These are phyloP conservation scores for Coemansia reversa DNA, from an alignment of 192 early-diverging fungal genomes.

Conservation along the genomic window DNA sequence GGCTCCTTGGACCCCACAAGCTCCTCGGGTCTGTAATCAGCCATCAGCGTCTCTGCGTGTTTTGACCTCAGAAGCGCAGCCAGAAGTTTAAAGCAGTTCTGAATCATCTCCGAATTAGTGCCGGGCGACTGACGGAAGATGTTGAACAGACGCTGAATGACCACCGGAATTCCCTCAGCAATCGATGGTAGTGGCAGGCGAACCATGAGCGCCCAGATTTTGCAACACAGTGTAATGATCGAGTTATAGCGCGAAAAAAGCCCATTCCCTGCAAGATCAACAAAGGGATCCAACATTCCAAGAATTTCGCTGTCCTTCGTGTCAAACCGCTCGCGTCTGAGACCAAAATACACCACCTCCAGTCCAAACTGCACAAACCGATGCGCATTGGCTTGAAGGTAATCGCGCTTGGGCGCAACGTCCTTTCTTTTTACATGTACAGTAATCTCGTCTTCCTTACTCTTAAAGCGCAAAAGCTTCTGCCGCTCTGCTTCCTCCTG, in stretches of 20 bases:
- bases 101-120: slow-evolving; percentile 67
- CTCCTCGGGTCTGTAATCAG: slow-evolving; percentile 24
- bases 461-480: slow-evolving; percentile 38
- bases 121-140: slow-evolving; percentile 65
- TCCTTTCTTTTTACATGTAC: slow-evolving; percentile 72
- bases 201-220: slow-evolving; percentile 71
- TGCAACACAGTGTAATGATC: slow-evolving; percentile 67
- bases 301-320: slow-evolving; percentile 59
- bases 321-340: slow-evolving; percentile 64
- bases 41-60: slow-evolving; percentile 65
- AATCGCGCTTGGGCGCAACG: slow-evolving; percentile 62
- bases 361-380: slow-evolving; percentile 94
- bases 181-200: slow-evolving; percentile 73
- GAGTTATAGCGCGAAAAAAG: slow-evolving; percentile 79
- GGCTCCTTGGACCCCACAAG: not conserved
- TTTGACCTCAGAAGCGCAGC: slow-evolving; percentile 76
- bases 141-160: slow-evolving; percentile 77
- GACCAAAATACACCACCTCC: slow-evolving; percentile 69
- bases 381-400: slow-evolving; percentile 82
- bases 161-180: slow-evolving; percentile 62
- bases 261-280: slow-evolving; percentile 74
- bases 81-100: slow-evolving; percentile 80
- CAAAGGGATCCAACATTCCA: slow-evolving; percentile 75
- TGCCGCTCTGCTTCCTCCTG: slow-evolving; percentile 60
- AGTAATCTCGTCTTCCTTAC: slow-evolving; percentile 54